Evolutionary conservation across 768 basidiomycete genomes (phyloP).

Genomic region (Udeniomyces megalosporus): DNA sequence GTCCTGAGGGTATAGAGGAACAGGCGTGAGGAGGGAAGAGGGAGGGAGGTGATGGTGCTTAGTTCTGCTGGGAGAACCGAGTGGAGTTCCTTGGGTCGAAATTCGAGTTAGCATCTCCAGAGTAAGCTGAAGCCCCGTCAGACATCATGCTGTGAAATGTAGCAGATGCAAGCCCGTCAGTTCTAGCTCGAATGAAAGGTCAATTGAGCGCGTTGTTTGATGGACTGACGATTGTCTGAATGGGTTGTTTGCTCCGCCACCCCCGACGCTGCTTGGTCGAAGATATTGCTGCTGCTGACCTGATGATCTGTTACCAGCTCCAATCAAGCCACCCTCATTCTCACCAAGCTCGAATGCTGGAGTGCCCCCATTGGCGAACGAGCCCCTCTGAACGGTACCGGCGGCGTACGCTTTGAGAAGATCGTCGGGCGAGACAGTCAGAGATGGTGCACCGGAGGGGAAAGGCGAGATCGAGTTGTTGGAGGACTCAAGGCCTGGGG

Average conservation of each 20-base stretch:
- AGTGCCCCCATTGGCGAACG: neutral
- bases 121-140: too few species aligned
- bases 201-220: too few species aligned
- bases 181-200: too few species aligned
- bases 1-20: too few species aligned
- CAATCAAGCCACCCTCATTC: neutral
- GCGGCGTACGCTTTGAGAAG: constrained; percentile 3
- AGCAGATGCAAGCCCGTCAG: too few species aligned
- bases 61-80: too few species aligned
- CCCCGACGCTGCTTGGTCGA: neutral
- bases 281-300: neutral
- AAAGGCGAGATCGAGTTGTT: neutral
- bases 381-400: neutral
- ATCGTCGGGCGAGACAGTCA: constrained; percentile 6
- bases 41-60: too few species aligned
- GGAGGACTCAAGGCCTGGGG: neutral
- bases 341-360: neutral
- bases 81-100: too few species aligned
- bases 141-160: too few species aligned
- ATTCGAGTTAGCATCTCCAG: too few species aligned
- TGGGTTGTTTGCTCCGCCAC: constrained; percentile 7
- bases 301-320: neutral
- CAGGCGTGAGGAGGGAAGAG: too few species aligned
- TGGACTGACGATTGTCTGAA: constrained; percentile 10
- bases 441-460: neutral